These are phyloP conservation scores for Lactifluus subvellereus DNA, from an alignment of 768 basidiomycete species.

Conservation along the genomic window DNA sequence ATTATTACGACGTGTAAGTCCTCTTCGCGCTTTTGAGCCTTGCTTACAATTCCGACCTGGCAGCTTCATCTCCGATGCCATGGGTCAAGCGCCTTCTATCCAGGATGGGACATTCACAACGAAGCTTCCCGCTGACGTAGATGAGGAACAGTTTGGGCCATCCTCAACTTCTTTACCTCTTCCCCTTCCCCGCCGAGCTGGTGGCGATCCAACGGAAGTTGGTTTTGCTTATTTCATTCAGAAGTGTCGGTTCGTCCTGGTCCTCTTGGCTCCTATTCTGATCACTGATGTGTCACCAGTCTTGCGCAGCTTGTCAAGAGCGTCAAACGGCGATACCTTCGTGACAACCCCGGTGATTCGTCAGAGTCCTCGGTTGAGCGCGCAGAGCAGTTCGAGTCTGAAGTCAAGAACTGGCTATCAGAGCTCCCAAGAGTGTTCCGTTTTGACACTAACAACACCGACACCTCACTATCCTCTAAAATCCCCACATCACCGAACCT, in stretches of 20 bases:
- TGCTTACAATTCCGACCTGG: not conserved
- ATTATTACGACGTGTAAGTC: conserved; percentile 71
- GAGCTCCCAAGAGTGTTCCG: conserved; percentile 48
- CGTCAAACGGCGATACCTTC: conserved; percentile 47
- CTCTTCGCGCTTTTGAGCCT: not conserved
- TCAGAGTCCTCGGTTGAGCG: conserved; percentile 50
- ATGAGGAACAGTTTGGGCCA: conserved; percentile 48
- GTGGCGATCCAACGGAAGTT: conserved; percentile 29
- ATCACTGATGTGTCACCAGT: conserved; percentile 32
- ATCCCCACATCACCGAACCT: conserved; percentile 34
- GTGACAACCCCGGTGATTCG: conserved; percentile 32
- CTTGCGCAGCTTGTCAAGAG: conserved; percentile 59
- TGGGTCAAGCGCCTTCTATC: conserved; percentile 59
- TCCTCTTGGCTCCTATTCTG: not conserved
- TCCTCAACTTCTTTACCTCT: conserved; percentile 42
- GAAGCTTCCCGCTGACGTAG: conserved; percentile 50
- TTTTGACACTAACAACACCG: conserved; percentile 36
- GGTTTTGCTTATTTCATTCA: conserved; percentile 47
- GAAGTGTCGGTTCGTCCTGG: conserved; percentile 52
- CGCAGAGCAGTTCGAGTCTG: conserved; percentile 50
- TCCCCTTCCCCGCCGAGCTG: conserved; percentile 28
- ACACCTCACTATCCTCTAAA: conserved; percentile 23
- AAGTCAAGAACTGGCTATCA: conserved; percentile 48
- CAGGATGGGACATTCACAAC: conserved; percentile 50
- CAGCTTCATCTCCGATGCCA: conserved; percentile 65